Base-by-base conservation (phyloP, 768 basidiomycete species). In the Collybiopsis luxurians region DNA sequence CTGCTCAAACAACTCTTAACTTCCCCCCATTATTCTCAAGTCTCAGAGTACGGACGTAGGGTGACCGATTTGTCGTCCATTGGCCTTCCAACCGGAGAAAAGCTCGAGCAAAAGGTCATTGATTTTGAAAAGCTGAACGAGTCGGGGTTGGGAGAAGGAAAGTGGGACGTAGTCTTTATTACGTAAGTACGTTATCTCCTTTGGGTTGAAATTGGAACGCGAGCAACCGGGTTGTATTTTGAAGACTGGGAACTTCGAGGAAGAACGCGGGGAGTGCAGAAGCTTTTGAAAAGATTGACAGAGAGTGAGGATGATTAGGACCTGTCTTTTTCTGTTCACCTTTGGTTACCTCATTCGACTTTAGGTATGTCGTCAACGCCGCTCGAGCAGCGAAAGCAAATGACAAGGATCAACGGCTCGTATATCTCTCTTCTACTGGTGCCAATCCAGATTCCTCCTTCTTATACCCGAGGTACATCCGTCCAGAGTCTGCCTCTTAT, bases 91-190 rank as follows among this genome's bases (percentile, higher is more conserved):
- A 63, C 0, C 75, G 74, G 3, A 76, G 77, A 79, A 13, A 92
- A 90, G 66, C 74, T 93, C 19, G 79, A 82, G 58, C 88, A 90
- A 70, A 81, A 84, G 63, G 72, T 71, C 2, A 76, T 90, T 53
- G 81, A 90, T 66, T 90, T 87, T 63, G 89, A 91, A 63, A 85
- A 84, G 56, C 63, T 87, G 5, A 77, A 76, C 7, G 75, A 76
- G 44, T 73, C 78, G 2, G 78, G 75, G 4, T 61, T 89, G 61
- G 75, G 76, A 43, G 74, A 79, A 0, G 80, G 76, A 9, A 81
- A 79, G 43, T 90, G 87, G 84, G 89, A 91, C 68, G 84, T 87
- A 21, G 85, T 93, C 0, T 87, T 85, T 64, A 82, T 93, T 59
- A 78, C 88, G 75, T 86, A 58, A 45, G 81, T 77, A 9, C 24